These are phyloP conservation scores for Backusella parvicylindrica DNA, from an alignment of 192 early-diverging fungal genomes.

Conservation along the genomic window DNA sequence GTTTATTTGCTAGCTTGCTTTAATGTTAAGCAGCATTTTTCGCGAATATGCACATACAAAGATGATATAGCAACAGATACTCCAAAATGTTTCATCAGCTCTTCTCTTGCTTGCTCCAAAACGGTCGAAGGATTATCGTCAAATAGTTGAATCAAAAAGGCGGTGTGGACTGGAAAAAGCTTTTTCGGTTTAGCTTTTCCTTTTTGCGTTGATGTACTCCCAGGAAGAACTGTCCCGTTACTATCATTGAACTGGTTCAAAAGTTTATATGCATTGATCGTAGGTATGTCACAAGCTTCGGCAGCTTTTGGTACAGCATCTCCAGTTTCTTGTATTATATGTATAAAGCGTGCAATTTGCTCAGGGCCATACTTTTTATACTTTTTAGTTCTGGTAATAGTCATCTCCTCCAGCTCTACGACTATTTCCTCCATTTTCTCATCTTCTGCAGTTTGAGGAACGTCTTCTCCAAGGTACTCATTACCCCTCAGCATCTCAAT, in stretches of 20 bases:
- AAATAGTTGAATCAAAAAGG: no score
- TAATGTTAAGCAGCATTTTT: no score
- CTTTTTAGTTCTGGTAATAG: not conserved
- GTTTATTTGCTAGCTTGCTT: no score
- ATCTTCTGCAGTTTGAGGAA: not conserved
- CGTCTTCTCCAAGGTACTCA: not conserved
- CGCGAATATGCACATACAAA: no score
- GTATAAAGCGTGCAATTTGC: not conserved
- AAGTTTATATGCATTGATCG: not conserved
- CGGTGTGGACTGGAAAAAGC: no score
- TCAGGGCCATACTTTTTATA: not conserved
- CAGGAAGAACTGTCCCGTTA: constrained; percentile 6
- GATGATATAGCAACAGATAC: no score
- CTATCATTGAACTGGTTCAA: not conserved
- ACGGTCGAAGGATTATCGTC: no score
- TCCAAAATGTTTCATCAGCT: no score
- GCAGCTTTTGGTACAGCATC: not conserved
- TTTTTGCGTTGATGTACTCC: no score
- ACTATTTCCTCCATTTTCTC: not conserved
- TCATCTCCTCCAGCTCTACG: not conserved
- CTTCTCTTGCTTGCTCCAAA: no score
- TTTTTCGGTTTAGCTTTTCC: no score
- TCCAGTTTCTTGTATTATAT: not conserved
- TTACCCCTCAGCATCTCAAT: not conserved
- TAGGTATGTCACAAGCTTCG: not conserved